Percentiles rank a stretch among this genome's conserved stretches.
These are phyloP conservation scores for Pseudopyrenochaeta lycopersici DNA, from an alignment of 2,329 filamentous ascomycete species.

Conservation along the genomic window DNA sequence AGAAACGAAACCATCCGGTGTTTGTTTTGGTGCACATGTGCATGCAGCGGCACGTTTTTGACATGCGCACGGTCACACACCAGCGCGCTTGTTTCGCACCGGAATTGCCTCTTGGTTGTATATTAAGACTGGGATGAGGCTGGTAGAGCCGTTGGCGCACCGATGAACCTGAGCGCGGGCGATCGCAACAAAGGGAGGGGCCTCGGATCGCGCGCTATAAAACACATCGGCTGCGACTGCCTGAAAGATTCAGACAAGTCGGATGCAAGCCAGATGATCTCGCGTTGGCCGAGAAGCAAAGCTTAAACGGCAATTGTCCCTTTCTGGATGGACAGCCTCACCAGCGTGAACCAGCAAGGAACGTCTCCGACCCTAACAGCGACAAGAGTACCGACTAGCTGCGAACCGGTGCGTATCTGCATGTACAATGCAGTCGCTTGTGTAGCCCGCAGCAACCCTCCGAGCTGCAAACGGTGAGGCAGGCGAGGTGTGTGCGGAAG, in stretches of 20 bases:
- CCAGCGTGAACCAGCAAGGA: too few relatives aligned
- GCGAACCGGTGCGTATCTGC: neutral
- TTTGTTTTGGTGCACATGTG: neutral
- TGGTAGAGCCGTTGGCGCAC: neutral
- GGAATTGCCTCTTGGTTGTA: conserved; percentile 10
- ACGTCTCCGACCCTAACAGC: too few relatives aligned
- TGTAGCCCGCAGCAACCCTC: neutral
- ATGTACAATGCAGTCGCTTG: conserved; percentile 1
- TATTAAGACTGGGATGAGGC: conserved; percentile 7
- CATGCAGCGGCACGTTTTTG: neutral
- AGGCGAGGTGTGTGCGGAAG: conserved; percentile 18
- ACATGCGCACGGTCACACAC: neutral
- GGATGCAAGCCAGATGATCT: conserved; percentile 11
- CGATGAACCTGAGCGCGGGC: neutral
- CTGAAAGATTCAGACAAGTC: conserved; percentile 6
- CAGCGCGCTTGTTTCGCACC: neutral
- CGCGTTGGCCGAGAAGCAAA: conserved; percentile 2
- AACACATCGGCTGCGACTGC: conserved; percentile 1
- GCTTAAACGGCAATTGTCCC: neutral
- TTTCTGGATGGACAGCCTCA: too few relatives aligned
- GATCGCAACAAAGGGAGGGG: neutral
- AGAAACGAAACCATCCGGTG: neutral
- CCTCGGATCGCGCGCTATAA: neutral
- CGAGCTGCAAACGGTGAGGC: neutral
- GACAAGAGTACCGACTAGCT: too few relatives aligned